Conservation (phyloP, 371 early-diverging fungal genomes). For the Circinella minor region DNA sequence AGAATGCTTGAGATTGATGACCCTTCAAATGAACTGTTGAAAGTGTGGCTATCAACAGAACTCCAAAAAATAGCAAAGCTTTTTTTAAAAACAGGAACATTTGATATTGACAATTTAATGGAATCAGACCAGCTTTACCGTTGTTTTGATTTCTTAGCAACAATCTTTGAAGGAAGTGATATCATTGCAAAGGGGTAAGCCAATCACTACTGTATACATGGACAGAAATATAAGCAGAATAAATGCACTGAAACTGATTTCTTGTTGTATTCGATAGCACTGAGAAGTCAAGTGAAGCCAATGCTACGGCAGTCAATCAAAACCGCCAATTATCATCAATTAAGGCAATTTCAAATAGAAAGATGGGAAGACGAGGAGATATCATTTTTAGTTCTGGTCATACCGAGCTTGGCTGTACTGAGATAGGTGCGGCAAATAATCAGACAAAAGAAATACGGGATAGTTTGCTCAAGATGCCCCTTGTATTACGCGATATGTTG, state of each 20-base stretch:
- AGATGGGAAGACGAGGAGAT: slow-evolving; percentile 16
- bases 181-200: neutral
- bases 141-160: too few species aligned
- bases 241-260: too few species aligned
- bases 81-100: neutral
- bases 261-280: too few species aligned
- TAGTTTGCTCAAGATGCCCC: slow-evolving; percentile 14
- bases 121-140: too few species aligned
- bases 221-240: too few species aligned
- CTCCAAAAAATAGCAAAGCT: too few species aligned
- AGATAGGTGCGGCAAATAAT: slow-evolving; percentile 10
- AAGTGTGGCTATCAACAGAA: too few species aligned
- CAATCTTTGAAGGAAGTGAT: neutral
- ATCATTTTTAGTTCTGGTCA: slow-evolving; percentile 15
- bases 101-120: too few species aligned
- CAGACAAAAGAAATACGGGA: slow-evolving; percentile 11
- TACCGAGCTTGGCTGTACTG: slow-evolving; percentile 16
- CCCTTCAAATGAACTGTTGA: too few species aligned
- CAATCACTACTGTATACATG: too few species aligned
- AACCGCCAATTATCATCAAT: slow-evolving; percentile 18
- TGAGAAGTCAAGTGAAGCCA: slow-evolving; percentile 15
- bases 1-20: too few species aligned
- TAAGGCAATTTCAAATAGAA: slow-evolving; percentile 5
- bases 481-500: slow-evolving; percentile 19
- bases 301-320: slow-evolving; percentile 3